These are phyloP conservation scores for Orbilia oligospora DNA, from an alignment of 2,329 filamentous ascomycete species.

Conservation along the genomic window DNA sequence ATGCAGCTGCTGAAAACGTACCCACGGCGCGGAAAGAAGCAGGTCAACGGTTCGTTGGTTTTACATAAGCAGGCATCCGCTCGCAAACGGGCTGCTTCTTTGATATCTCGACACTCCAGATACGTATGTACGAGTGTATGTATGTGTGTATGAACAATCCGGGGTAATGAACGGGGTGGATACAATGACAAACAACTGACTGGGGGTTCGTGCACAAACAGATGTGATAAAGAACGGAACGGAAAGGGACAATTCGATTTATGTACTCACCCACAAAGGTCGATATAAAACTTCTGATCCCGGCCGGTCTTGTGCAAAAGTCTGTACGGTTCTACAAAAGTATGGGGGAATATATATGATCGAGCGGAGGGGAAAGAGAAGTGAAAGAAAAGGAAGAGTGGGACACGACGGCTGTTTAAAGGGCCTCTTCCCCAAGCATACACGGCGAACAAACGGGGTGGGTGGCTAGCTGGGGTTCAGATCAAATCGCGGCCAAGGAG, in stretches of 20 bases:
- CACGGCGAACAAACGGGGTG: slow-evolving; percentile 22
- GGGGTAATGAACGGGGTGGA: slow-evolving; percentile 22
- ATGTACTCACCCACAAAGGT: slow-evolving; percentile 22
- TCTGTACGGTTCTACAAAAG: background rate
- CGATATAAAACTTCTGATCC: slow-evolving; percentile 1
- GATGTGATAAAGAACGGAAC: background rate
- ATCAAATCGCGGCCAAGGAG: slow-evolving; percentile 31
- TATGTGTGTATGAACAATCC: slow-evolving; percentile 8
- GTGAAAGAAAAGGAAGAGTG: background rate
- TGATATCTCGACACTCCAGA: slow-evolving; percentile 21
- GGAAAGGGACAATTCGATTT: background rate
- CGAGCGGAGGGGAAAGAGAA: slow-evolving; percentile 6
- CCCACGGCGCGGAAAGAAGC: slow-evolving; percentile 25
- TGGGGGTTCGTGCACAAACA: slow-evolving; percentile 13
- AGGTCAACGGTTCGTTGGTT: slow-evolving; percentile 24
- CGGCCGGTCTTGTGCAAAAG: slow-evolving; percentile 4
- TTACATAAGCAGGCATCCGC: slow-evolving; percentile 31
- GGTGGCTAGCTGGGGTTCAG: slow-evolving; percentile 11
- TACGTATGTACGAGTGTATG: too few relatives aligned
- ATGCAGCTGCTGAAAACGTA: slow-evolving; percentile 18
- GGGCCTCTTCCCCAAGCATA: slow-evolving; percentile 12
- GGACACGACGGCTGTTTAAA: slow-evolving; percentile 31
- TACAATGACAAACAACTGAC: slow-evolving; percentile 14
- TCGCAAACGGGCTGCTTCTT: slow-evolving; percentile 24
- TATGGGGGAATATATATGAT: background rate